Percentiles rank a stretch among this genome's conserved stretches.
phyloP scores from a whole-genome alignment of 202 grass and related monocot genomes.

The Zizania palustris region DNA sequence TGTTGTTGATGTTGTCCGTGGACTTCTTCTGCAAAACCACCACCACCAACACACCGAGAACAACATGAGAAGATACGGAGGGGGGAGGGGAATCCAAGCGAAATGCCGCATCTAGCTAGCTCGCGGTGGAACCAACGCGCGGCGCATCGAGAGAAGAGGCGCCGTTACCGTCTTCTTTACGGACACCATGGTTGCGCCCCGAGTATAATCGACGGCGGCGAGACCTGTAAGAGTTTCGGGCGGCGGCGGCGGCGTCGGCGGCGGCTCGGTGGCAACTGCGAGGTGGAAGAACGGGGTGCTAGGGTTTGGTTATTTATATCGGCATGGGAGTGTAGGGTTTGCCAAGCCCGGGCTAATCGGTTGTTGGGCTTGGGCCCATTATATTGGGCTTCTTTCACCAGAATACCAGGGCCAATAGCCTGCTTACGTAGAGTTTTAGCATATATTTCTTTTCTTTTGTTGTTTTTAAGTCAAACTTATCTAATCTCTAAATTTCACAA shows the following conservation, averaged over 20 bases:
- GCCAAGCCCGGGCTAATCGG: neutral
- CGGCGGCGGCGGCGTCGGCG: slow-evolving; percentile 36
- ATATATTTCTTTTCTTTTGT: too few species aligned
- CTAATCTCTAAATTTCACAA: too few species aligned
- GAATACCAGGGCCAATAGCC: too few species aligned
- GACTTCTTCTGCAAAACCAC: slow-evolving; percentile 50
- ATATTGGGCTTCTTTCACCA: neutral
- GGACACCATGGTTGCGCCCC: slow-evolving; percentile 58
- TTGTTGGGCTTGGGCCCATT: neutral
- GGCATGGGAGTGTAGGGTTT: neutral
- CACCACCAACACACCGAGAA: neutral
- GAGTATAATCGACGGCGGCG: slow-evolving; percentile 39
- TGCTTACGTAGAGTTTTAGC: too few species aligned
- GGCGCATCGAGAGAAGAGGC: too few species aligned
- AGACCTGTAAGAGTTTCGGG: slow-evolving; percentile 24
- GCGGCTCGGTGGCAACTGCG: slow-evolving; percentile 19
- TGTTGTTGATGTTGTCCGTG: slow-evolving; percentile 60
- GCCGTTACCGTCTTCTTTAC: slow-evolving; percentile 57
- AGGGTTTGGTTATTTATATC: slow-evolving; percentile 24
- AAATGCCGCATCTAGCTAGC: neutral
- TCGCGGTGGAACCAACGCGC: too few species aligned
- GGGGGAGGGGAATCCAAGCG: too few species aligned
- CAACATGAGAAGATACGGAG: too few species aligned
- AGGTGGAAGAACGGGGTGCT: neutral
- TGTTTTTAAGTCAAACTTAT: too few species aligned